Base-by-base conservation (phyloP, 768 basidiomycete genomes). In the Boletus subparvulus region DNA sequence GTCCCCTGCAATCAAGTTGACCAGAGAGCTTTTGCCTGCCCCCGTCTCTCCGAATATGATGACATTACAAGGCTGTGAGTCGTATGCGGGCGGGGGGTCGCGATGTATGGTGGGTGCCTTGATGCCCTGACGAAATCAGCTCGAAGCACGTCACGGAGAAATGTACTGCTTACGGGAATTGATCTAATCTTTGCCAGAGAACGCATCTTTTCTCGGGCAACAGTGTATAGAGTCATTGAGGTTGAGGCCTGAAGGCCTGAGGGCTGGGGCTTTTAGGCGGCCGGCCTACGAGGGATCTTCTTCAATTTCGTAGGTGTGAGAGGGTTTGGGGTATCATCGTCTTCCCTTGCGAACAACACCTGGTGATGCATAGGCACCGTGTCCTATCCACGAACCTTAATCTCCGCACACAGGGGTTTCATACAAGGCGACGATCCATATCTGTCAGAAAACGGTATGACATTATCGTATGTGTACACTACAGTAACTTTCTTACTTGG, bases 11-110 rank as follows among this genome's bases (percentile, higher is more conserved):
- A 79, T 61, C 69, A 79, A 61, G 61, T 78, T 79, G 59, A 78
- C 62, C 32, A 78, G 64, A 2, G 75, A 75, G 54, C 78, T 79
- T 55, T 79, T 79, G 2, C 73, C 73, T 8, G 47, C 39, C 16
- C 68, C 68, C 11, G 68, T 60, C 48, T 69, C 68, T 24, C 69
- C 68, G 13, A 69, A 71, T 47, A 69, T 59, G 43, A 69, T 36
- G 49, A 71, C 62, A 28, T 69, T 69, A 47, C 40, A 52, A 7
- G 56, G 52, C 8, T 52, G 56, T 6, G 60, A 54, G 42, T 65
- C 47, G 30, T 64, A 67, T 35, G 55, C 26, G 26, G 62, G 60
- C 0, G 67, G 67, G 35, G 54, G 40, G 19, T 50, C 43, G 8
- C 13, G 26, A 45, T 21, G 40, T 28, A 41, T 24, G n/a, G 37